Percentiles rank a stretch among this genome's conserved stretches.
phyloP scores from a whole-genome alignment of 345 rosid genomes.

The Pistacia atlantica region DNA sequence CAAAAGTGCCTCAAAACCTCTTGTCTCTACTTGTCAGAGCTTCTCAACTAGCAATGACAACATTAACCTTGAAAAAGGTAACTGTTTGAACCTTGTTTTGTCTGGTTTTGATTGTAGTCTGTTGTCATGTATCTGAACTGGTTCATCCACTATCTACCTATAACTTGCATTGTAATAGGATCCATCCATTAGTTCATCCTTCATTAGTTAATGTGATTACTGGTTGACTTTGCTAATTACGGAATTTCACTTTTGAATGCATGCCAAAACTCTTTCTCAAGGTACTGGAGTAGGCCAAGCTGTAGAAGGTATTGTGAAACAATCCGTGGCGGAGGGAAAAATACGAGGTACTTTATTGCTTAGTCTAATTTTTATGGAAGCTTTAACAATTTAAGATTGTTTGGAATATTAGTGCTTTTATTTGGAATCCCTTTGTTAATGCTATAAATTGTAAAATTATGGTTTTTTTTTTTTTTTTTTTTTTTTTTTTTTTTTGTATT shows the following conservation, averaged over 20 bases:
- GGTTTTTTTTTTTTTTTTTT: background rate
- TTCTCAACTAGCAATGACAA: constrained; percentile 29
- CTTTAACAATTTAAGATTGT: constrained; percentile 7
- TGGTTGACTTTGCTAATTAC: too few relatives aligned
- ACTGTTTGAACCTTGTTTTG: constrained; percentile 15
- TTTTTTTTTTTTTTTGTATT: background rate
- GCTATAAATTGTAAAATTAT: background rate
- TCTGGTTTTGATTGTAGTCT: constrained; percentile 7
- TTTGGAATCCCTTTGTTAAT: constrained; percentile 11
- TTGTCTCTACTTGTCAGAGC: constrained; percentile 31
- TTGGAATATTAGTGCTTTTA: constrained; percentile 1
- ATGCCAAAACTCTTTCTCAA: background rate
- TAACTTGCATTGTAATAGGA: background rate
- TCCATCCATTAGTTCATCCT: background rate
- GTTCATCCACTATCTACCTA: too few relatives aligned
- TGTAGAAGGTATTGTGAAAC: constrained; percentile 14
- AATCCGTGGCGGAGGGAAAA: background rate
- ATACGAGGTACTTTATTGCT: constrained; percentile 13
- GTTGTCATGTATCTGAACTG: background rate
- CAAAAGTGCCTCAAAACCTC: constrained; percentile 38
- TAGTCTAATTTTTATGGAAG: background rate
- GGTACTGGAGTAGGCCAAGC: background rate
- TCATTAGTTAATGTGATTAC: background rate
- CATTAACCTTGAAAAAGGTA: constrained; percentile 50
- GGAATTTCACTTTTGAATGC: background rate